Percentiles rank a stretch among this genome's conserved stretches.
phyloP scores from a whole-genome alignment of 2,329 filamentous ascomycete species.

The Arthrobotrys conoides region DNA sequence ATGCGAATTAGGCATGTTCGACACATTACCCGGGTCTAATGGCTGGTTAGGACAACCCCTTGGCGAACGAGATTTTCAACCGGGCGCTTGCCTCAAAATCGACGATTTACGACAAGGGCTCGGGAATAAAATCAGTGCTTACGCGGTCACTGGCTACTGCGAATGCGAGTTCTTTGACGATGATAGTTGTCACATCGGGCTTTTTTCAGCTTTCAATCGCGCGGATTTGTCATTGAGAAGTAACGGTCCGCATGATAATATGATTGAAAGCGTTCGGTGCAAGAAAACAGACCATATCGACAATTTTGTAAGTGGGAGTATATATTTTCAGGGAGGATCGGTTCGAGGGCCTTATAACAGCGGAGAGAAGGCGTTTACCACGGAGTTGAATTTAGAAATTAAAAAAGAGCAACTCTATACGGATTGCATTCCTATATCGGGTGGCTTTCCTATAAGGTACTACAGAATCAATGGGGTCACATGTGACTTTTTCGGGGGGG shows the following conservation, averaged over 20 bases:
- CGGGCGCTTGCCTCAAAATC: slow-evolving; percentile 16
- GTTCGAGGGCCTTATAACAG: not conserved
- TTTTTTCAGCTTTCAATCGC: slow-evolving; percentile 43
- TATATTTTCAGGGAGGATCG: not conserved
- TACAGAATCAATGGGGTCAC: slow-evolving; percentile 6
- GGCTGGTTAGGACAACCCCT: not conserved
- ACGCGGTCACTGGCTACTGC: slow-evolving; percentile 6
- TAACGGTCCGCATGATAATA: slow-evolving; percentile 24
- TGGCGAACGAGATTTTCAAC: not conserved
- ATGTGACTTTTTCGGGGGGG: not conserved
- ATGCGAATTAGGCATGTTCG: slow-evolving; percentile 7
- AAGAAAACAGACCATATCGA: slow-evolving; percentile 4
- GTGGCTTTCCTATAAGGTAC: not conserved
- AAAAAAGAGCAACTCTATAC: not conserved
- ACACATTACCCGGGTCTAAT: not conserved
- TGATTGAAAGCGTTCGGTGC: slow-evolving; percentile 29
- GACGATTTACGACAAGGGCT: not conserved
- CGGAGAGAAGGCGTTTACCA: not conserved
- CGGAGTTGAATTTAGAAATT: not conserved
- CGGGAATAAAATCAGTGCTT: not conserved
- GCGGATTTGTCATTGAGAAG: not conserved
- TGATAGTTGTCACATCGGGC: not conserved
- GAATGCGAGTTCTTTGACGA: slow-evolving; percentile 39
- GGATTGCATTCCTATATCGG: not conserved
- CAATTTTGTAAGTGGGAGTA: not conserved